Base-by-base conservation (phyloP, 2,329 filamentous ascomycete genomes). In the Didymosphaeria variabile region DNA sequence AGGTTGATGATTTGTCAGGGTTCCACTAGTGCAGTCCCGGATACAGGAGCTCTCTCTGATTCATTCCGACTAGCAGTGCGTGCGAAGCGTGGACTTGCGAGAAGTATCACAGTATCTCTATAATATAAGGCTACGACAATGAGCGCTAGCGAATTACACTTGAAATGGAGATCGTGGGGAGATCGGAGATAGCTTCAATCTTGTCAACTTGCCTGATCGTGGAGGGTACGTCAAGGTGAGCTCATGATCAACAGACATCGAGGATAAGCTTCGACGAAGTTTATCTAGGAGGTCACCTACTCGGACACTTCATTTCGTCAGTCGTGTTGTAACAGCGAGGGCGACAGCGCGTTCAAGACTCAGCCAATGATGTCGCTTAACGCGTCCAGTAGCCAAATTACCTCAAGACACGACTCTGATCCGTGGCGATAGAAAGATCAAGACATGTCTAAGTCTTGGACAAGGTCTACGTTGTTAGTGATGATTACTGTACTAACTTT, bases 371-470 rank as follows among this genome's bases (percentile, higher is more conserved):
- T 32, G 10, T 40, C 10, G n/a, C 6, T 12, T 10, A 31, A 29
- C 57, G 49, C 49, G 31, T 49, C 50, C n/a, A 17, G 13, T 7
- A 7, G 36, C n/a, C 17, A 57, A 21, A 60, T 60, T 61, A 40
- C 32, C 34, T 47, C 40, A 46, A 61, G 49, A 61, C 59, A 53
- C 45, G 46, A 60, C 42, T 55, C 42, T 49, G 21, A 34, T 38
- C 38, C 26, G 46, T 38, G 26, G 36, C 34, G 36, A 56, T 40
- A 52, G 5, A 4, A 45, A 32, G 17, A 50, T 55, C 56, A 44
- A 62, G 56, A 62, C 59, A 62, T 52, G 32, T 56, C 46, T 46
- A 26, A 40, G 34, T 53, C 17, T 45, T 26, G 29, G 26, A 31
- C 59, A 56, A 44, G 45, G 54, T 50, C 17, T 36, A 46, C 29